phyloP scores from a whole-genome alignment of 139 green algal genomes.

The Chlamydomonas eustigma region DNA sequence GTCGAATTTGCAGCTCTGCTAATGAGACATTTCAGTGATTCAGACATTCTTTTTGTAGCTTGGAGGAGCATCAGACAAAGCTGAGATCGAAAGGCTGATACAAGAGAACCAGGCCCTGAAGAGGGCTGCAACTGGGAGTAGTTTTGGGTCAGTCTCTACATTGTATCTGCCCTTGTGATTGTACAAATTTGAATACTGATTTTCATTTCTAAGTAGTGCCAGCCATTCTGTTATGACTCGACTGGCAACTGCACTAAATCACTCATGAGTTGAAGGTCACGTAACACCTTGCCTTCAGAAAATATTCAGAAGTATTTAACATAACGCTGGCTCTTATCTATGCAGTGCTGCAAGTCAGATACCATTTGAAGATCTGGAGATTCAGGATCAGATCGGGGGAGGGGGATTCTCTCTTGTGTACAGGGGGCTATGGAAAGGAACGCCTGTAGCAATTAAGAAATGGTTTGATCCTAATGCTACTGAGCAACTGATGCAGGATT shows the following conservation, averaged over 20 bases:
- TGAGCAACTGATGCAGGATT: conserved; percentile 52
- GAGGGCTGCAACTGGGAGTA: conserved; percentile 20
- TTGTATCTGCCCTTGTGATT: no score
- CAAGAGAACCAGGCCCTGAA: conserved; percentile 46
- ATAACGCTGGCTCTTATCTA: background rate
- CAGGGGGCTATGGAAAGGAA: conserved; percentile 50
- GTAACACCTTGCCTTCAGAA: no score
- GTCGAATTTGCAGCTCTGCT: no score
- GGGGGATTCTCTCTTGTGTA: conserved; percentile 64
- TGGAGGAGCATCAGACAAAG: background rate
- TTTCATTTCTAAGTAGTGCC: no score
- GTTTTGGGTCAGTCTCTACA: conserved; percentile 11
- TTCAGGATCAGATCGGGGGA: conserved; percentile 56
- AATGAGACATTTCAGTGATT: no score
- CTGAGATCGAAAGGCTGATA: conserved; percentile 29
- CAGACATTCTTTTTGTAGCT: no score
- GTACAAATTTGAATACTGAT: no score
- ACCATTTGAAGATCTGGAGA: conserved; percentile 51
- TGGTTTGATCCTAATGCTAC: conserved; percentile 62
- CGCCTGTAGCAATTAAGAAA: conserved; percentile 65
- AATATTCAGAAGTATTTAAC: background rate
- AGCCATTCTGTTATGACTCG: no score
- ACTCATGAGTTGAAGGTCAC: no score
- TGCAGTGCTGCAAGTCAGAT: conserved; percentile 39
- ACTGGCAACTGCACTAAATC: no score